These are phyloP conservation scores for Plantago major DNA, from an alignment of 257 asterid genomes.

Conservation along the genomic window DNA sequence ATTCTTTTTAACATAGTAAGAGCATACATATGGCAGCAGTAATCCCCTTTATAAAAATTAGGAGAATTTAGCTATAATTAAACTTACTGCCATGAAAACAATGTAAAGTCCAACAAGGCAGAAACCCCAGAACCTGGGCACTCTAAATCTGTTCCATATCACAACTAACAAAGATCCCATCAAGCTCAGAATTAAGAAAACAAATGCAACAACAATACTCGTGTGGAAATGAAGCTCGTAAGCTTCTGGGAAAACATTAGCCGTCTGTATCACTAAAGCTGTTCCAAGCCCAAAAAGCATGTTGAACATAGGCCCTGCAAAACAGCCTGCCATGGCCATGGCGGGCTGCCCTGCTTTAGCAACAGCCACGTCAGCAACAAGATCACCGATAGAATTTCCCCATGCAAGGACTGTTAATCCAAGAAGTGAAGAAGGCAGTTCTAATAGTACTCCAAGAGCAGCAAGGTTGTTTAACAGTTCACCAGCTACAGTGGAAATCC, in stretches of 20 bases:
- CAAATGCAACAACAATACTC: constrained; percentile 87
- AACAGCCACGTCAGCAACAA: constrained; percentile 92
- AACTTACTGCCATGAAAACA: constrained; percentile 58
- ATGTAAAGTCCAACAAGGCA: constrained; percentile 86
- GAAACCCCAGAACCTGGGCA: constrained; percentile 95
- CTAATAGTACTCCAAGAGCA: constrained; percentile 60
- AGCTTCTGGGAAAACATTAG: constrained; percentile 66
- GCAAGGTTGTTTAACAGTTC: constrained; percentile 91
- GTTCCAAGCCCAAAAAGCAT: constrained; percentile 96
- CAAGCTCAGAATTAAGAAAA: constrained; percentile 83
- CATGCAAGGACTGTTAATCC: constrained; percentile 94
- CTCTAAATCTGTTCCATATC: constrained; percentile 84
- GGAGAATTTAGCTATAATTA: constrained; percentile 62
- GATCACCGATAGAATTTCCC: constrained; percentile 96
- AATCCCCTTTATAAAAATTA: not conserved
- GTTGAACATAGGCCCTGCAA: constrained; percentile 97
- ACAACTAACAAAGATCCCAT: constrained; percentile 94
- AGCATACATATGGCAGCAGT: not conserved
- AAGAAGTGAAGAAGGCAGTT: constrained; percentile 72
- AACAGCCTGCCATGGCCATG: constrained; percentile 99
- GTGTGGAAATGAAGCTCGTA: constrained; percentile 74
- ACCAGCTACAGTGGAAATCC: constrained; percentile 91
- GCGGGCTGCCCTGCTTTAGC: constrained; percentile 98
- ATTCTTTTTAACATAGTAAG: not conserved
- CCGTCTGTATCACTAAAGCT: constrained; percentile 75